phyloP scores from a whole-genome alignment of 2,329 filamentous ascomycete genomes.

The Apiospora malaysiana region DNA sequence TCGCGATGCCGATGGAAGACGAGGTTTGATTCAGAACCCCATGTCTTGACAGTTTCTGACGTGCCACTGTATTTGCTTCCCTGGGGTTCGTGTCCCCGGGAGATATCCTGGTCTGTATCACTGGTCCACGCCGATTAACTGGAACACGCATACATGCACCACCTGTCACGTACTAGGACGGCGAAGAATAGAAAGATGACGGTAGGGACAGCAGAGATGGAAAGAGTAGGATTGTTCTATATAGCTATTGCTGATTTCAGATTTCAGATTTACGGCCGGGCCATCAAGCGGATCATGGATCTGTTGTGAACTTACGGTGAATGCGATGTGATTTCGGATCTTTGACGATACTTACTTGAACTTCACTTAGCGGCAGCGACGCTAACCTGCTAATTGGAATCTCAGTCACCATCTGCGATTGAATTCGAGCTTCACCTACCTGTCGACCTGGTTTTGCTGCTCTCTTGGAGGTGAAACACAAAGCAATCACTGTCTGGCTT shows the following conservation, averaged over 20 bases:
- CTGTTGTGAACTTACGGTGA: neutral
- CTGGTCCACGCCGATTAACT: conserved; percentile 6
- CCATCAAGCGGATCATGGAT: neutral
- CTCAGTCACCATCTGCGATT: neutral
- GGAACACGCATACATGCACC: conserved; percentile 7
- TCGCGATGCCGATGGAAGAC: neutral
- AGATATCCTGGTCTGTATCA: neutral
- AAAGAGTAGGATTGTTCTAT: neutral
- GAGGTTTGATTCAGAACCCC: neutral
- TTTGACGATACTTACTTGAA: neutral
- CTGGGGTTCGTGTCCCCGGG: conserved; percentile 4
- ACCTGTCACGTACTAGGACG: neutral
- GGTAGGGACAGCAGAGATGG: neutral
- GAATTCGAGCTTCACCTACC: neutral
- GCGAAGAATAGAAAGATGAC: neutral
- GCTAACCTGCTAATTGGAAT: neutral
- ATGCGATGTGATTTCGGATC: neutral
- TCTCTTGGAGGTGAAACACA: neutral
- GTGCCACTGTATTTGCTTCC: neutral
- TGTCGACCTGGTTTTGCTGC: no score
- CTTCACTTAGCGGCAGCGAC: neutral
- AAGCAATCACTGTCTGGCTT: neutral
- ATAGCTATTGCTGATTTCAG: neutral
- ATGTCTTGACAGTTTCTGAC: neutral
- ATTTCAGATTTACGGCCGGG: neutral